Conservation (phyloP, 2,329 filamentous ascomycete species). For the Fusarium keratoplasticum region DNA sequence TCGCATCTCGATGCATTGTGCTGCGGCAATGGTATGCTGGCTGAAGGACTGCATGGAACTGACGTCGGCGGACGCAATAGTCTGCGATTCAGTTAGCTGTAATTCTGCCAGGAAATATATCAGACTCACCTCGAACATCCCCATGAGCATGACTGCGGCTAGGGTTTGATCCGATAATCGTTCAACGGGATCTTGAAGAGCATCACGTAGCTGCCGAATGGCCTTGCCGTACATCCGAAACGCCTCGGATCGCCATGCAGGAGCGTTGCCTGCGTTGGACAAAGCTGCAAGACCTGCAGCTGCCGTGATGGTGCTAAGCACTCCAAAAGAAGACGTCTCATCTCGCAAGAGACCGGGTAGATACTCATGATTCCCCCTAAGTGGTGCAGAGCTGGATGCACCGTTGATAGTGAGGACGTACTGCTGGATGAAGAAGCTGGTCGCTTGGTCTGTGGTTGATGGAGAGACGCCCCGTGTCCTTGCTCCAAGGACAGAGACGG, state of each 20-base stretch:
- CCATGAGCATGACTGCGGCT: slow-evolving; percentile 36
- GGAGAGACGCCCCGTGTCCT: slow-evolving; percentile 23
- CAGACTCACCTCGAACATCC: slow-evolving; percentile 31
- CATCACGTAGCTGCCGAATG: slow-evolving; percentile 17
- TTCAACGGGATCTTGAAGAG: slow-evolving; percentile 18
- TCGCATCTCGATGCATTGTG: slow-evolving; percentile 36
- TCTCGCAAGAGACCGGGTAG: slow-evolving; percentile 25
- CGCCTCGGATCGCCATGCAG: slow-evolving; percentile 24
- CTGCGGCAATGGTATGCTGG: slow-evolving; percentile 36
- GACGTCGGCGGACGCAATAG: slow-evolving; percentile 26
- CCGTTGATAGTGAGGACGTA: slow-evolving; percentile 11
- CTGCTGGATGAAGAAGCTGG: slow-evolving; percentile 34
- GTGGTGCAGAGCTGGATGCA: not conserved
- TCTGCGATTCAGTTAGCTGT: slow-evolving; percentile 2
- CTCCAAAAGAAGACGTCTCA: slow-evolving; percentile 17
- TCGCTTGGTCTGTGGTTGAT: slow-evolving; percentile 24
- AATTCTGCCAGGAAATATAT: no score
- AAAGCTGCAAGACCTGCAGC: slow-evolving; percentile 37
- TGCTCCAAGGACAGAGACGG: not conserved
- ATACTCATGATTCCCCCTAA: slow-evolving; percentile 27
- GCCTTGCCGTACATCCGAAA: slow-evolving; percentile 30
- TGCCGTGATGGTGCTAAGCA: slow-evolving; percentile 25
- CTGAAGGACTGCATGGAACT: slow-evolving; percentile 35
- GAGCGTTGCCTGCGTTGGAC: slow-evolving; percentile 29
- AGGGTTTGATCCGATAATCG: slow-evolving; percentile 33